Conservation (phyloP, 192 early-diverging fungal species). For the Backusella tarrabulga region DNA sequence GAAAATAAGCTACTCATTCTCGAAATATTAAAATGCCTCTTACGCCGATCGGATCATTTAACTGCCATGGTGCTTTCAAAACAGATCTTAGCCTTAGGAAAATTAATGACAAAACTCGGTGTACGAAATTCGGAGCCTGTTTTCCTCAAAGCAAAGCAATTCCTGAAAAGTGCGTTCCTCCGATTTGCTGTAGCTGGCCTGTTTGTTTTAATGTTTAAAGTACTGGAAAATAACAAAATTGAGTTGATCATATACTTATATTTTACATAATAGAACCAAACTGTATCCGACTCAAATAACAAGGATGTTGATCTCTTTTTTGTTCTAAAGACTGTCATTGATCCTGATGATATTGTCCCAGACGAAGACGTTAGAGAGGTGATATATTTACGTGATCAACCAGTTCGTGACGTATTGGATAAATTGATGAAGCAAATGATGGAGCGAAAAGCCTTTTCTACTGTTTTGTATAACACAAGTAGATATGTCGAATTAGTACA, state of each 20-base stretch:
- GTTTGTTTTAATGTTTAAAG: conserved; percentile 65
- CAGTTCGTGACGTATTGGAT: conserved; percentile 56
- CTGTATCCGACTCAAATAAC: conserved; percentile 38
- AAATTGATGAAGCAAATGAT: conserved; percentile 52
- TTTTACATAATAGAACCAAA: conserved; percentile 28
- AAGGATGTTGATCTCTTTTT: conserved; percentile 54
- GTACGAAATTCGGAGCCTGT: conserved; percentile 44
- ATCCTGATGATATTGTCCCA: conserved; percentile 47
- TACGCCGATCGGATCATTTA: conserved; percentile 52
- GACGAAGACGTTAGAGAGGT: conserved; percentile 29
- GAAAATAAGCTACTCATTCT: conserved; percentile 57
- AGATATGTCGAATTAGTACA: conserved; percentile 55
- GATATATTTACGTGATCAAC: conserved; percentile 53
- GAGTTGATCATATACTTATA: not conserved
- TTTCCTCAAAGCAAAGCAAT: conserved; percentile 46
- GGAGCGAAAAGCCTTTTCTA: conserved; percentile 46
- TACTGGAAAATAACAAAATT: conserved; percentile 13
- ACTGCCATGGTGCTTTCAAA: conserved; percentile 54
- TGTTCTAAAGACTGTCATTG: conserved; percentile 48
- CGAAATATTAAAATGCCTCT: conserved; percentile 47
- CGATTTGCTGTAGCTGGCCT: conserved; percentile 56
- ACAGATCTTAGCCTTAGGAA: conserved; percentile 55
- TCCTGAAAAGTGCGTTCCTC: conserved; percentile 52
- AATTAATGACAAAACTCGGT: conserved; percentile 51
- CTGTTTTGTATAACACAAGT: conserved; percentile 49